Evolutionary conservation across 441 rosid genomes (phyloP).

Genomic region (Erysimum pusillum): DNA sequence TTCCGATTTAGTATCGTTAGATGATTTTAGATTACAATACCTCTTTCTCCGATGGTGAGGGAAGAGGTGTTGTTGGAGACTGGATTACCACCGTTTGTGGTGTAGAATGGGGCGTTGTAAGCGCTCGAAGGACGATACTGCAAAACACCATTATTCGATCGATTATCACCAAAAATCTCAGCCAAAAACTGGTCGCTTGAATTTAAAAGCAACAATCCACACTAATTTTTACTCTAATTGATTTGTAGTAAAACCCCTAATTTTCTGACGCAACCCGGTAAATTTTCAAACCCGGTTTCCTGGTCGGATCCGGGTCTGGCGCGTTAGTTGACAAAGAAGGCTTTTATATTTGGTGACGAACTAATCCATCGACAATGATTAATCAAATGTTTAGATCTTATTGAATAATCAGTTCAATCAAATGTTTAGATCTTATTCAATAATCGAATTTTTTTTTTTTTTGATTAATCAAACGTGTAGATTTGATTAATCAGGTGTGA

Average conservation of each 20-base stretch:
- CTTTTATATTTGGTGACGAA: background rate
- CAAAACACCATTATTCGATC: constrained; percentile 37
- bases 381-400: background rate
- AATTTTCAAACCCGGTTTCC: background rate
- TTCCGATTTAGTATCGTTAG: background rate
- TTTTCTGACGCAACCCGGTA: constrained; percentile 1
- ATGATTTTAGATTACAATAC: constrained; percentile 41
- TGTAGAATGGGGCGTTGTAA: constrained; percentile 69
- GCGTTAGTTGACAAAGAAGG: background rate
- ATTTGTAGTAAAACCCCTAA: background rate
- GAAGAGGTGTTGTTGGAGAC: constrained; percentile 88
- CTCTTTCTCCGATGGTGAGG: constrained; percentile 89
- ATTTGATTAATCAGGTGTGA: constrained; percentile 19
- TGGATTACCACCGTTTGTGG: constrained; percentile 91
- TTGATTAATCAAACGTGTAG: constrained; percentile 15
- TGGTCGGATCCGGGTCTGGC: constrained; percentile 5
- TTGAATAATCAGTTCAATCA: background rate
- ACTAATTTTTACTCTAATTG: too few species aligned
- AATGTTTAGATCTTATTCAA: background rate
- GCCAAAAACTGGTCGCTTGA: background rate
- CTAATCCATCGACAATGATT: background rate
- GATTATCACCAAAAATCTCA: background rate
- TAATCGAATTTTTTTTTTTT: background rate
- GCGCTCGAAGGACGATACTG: constrained; percentile 91
- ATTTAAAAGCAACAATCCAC: too few species aligned